These are phyloP conservation scores for Musa beccarii DNA, from an alignment of 176 grass and related monocot species.

Conservation along the genomic window DNA sequence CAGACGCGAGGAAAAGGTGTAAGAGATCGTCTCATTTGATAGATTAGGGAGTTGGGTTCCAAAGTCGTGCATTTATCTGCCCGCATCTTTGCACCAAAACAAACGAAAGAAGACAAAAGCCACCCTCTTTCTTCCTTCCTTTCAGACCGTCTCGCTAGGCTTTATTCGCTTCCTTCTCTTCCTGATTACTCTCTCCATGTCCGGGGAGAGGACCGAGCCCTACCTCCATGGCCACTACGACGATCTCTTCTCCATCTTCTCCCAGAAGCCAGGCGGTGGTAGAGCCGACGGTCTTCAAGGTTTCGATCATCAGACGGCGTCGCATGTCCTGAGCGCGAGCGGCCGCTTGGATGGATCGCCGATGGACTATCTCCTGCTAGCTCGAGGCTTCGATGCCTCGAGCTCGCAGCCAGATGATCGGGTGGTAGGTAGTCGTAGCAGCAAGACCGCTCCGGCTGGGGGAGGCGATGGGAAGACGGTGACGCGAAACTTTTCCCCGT, in stretches of 20 bases:
- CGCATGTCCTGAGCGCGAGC: not conserved
- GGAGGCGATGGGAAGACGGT: not conserved
- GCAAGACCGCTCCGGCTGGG: not conserved
- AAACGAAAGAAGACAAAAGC: too few relatives aligned
- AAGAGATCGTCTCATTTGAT: too few relatives aligned
- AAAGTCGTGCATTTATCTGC: not conserved
- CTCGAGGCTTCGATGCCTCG: not conserved
- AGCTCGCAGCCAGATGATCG: not conserved
- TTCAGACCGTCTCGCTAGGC: not conserved
- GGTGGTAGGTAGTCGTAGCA: not conserved
- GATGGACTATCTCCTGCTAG: not conserved
- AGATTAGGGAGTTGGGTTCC: not conserved
- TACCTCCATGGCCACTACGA: slow-evolving; percentile 30
- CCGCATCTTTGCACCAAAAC: too few relatives aligned
- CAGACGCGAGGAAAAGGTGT: too few relatives aligned
- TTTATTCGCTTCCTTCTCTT: too few relatives aligned
- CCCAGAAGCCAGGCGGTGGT: slow-evolving; percentile 18
- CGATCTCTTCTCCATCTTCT: slow-evolving; percentile 42
- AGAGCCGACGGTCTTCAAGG: not conserved
- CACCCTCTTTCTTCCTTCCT: not conserved
- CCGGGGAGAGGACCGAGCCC: slow-evolving; percentile 27
- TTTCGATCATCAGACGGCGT: slow-evolving; percentile 4
- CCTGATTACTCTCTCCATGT: slow-evolving; percentile 11
- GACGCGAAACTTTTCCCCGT: slow-evolving; percentile 82
- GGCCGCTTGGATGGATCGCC: not conserved